Conservation (phyloP, 1,284 basidiomycete species). For the Fistulinella cinereoalba region DNA sequence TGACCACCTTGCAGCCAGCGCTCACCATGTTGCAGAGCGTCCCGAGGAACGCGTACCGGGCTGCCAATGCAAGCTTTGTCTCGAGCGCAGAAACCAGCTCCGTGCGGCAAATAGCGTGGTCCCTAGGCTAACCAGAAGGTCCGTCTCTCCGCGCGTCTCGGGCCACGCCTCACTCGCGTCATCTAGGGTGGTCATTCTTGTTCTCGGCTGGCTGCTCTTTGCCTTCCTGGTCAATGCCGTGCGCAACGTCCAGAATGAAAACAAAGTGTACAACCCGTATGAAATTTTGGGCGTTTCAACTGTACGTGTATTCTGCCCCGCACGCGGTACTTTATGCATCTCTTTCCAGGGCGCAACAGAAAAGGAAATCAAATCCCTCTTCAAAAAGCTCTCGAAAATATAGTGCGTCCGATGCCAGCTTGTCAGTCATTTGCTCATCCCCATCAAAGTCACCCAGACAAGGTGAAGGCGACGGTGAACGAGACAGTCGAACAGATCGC, state of each 20-base stretch:
- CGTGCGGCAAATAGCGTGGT: conserved; percentile 43
- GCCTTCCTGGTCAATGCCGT: conserved; percentile 60
- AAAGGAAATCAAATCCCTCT: conserved; percentile 96
- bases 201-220: conserved; percentile 76
- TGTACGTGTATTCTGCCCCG: conserved; percentile 38
- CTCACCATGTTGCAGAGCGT: conserved; percentile 26
- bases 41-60: conserved; percentile 34
- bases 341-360: conserved; percentile 59
- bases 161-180: background rate
- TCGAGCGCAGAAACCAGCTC: conserved; percentile 52
- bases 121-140: conserved; percentile 47
- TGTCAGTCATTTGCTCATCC: conserved; percentile 1
- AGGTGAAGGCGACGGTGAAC: conserved; percentile 81
- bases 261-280: conserved; percentile 89
- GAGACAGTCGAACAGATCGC: conserved; percentile 90
- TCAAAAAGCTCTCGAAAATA: conserved; percentile 88
- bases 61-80: conserved; percentile 69
- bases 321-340: conserved; percentile 1
- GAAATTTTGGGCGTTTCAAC: conserved; percentile 83
- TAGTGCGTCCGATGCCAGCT: conserved; percentile 57
- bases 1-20: rapidly evolving
- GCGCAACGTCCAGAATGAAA: conserved; percentile 42
- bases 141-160: conserved; percentile 6
- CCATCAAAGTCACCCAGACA: conserved; percentile 86
- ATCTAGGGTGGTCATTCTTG: conserved; percentile 53